Evolutionary conservation across 192 early-diverging fungal genomes (phyloP).

Genomic region (Lobosporangium transversale): DNA sequence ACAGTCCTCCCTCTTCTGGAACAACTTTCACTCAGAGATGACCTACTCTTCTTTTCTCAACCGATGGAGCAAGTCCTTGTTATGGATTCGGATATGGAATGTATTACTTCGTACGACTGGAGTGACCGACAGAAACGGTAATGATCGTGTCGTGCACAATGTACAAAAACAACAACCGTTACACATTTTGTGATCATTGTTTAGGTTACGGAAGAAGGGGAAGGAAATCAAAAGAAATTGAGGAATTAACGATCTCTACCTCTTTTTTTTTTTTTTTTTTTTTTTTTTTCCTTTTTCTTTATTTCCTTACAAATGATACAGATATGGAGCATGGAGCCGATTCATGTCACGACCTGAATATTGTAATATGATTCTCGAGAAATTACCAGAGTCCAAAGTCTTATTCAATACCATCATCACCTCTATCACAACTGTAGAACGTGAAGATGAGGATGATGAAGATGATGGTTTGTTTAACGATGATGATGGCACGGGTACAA

Average conservation of each 20-base stretch:
- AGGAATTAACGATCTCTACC: too few relatives aligned
- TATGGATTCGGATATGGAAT: constrained; percentile 24
- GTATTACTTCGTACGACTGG: constrained; percentile 29
- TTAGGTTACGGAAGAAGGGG: too few relatives aligned
- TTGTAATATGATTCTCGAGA: constrained; percentile 37
- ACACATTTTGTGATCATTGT: too few relatives aligned
- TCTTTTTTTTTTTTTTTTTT: background rate
- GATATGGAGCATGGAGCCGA: constrained; percentile 41
- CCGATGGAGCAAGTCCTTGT: constrained; percentile 45
- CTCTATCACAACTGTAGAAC: constrained; percentile 6
- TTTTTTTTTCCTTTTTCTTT: constrained; percentile 7
- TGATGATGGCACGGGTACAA: too few relatives aligned
- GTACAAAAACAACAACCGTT: too few relatives aligned
- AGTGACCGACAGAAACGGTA: constrained; percentile 36
- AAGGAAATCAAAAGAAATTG: too few relatives aligned
- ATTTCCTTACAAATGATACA: background rate
- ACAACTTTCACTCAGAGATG: constrained; percentile 40
- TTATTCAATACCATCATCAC: constrained; percentile 29
- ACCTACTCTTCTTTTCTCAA: constrained; percentile 48
- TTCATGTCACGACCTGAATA: constrained; percentile 44
- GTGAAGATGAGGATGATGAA: background rate
- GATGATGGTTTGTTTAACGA: background rate
- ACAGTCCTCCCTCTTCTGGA: constrained; percentile 38
- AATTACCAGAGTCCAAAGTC: constrained; percentile 37
- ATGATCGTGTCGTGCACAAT: too few relatives aligned